These are phyloP conservation scores for Alternaria solani DNA, from an alignment of 2,329 filamentous ascomycete species.

Conservation along the genomic window DNA sequence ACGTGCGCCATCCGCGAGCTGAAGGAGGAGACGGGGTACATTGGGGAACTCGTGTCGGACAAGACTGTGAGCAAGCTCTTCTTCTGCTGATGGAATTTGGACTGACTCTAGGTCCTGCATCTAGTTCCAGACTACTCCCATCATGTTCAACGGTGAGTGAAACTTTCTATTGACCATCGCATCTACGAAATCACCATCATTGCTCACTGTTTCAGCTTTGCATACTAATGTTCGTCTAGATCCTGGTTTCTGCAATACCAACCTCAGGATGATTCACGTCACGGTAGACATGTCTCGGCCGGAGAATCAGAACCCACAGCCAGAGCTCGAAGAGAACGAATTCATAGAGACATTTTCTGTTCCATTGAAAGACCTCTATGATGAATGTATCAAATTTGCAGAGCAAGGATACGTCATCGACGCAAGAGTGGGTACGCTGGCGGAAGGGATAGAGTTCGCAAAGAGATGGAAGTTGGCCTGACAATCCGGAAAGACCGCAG, in stretches of 20 bases:
- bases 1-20: constrained; percentile 67
- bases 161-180: not conserved
- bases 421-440: constrained; percentile 77
- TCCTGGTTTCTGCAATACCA: constrained; percentile 54
- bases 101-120: not conserved
- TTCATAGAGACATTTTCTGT: constrained; percentile 83
- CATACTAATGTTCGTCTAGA: constrained; percentile 32
- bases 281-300: constrained; percentile 73
- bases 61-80: constrained; percentile 16
- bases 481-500: not conserved
- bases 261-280: constrained; percentile 72
- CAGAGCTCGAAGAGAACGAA: constrained; percentile 78
- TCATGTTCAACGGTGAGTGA: constrained; percentile 55
- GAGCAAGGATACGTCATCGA: constrained; percentile 79
- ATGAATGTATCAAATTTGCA: constrained; percentile 72
- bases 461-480: constrained; percentile 56
- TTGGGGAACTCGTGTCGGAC: constrained; percentile 55
- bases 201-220: not conserved
- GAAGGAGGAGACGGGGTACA: constrained; percentile 70
- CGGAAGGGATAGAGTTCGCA: constrained; percentile 79
- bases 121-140: constrained; percentile 48
- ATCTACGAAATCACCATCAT: no score
- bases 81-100: not conserved
- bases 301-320: constrained; percentile 72
- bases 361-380: constrained; percentile 69